A percentile compares a stretch with the other conserved stretches of the same genome.
These are phyloP conservation scores for Mercurialis annua DNA, from an alignment of 345 rosid genomes.

Conservation along the genomic window DNA sequence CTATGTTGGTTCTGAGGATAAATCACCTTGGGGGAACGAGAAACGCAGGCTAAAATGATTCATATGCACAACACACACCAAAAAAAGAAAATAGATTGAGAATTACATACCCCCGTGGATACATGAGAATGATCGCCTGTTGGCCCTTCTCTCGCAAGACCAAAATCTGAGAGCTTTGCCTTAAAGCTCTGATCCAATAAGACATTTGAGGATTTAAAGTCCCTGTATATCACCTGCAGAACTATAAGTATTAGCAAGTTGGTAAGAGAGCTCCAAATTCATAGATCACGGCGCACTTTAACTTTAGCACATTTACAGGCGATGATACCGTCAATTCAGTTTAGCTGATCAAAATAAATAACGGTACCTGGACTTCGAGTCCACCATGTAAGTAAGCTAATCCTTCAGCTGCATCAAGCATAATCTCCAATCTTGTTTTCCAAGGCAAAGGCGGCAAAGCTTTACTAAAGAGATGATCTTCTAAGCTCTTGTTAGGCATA, in stretches of 20 bases:
- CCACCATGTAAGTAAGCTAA: slow-evolving; percentile 73
- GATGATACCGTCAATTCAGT: neutral
- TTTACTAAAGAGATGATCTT: slow-evolving; percentile 65
- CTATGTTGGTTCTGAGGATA: neutral
- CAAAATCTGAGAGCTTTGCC: slow-evolving; percentile 88
- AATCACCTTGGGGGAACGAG: neutral
- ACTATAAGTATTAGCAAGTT: neutral
- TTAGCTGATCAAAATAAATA: slow-evolving; percentile 2
- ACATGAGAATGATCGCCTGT: slow-evolving; percentile 71
- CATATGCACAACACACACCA: neutral
- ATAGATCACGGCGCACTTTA: no score
- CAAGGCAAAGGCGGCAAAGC: slow-evolving; percentile 46
- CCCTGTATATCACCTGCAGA: slow-evolving; percentile 82
- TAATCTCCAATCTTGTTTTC: slow-evolving; percentile 71
- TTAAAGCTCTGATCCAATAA: slow-evolving; percentile 59
- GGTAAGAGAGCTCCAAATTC: no score
- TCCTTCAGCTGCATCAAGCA: slow-evolving; percentile 88
- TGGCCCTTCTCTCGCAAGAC: slow-evolving; percentile 97
- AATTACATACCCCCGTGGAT: slow-evolving; percentile 64
- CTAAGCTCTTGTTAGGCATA: slow-evolving; percentile 82
- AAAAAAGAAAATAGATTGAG: neutral
- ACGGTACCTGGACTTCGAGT: slow-evolving; percentile 60
- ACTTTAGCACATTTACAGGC: no score
- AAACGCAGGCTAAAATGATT: slow-evolving; percentile 4
- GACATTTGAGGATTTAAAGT: slow-evolving; percentile 86